Evolutionary conservation across 148 eudicot genomes (phyloP).

Genomic region (Amaranthus hypochondriacus): DNA sequence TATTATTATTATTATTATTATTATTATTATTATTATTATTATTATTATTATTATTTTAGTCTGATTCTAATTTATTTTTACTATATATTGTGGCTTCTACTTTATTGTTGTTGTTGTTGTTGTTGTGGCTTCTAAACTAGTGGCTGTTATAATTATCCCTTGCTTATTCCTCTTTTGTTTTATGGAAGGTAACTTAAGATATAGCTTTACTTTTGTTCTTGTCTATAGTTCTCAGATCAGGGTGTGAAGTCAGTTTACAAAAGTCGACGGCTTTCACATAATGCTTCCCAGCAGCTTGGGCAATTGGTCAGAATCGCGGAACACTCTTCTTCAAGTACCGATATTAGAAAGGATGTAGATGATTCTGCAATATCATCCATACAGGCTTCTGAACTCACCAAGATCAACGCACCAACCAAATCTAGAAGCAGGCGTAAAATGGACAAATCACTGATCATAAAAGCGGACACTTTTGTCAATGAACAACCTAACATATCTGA

Average conservation of each 20-base stretch:
- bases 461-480: constrained; percentile 32
- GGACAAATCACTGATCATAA: constrained; percentile 38
- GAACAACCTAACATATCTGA: constrained; percentile 35
- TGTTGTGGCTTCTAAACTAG: background rate
- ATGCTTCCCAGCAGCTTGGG: constrained; percentile 45
- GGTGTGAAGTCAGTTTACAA: constrained; percentile 44
- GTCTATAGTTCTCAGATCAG: constrained; percentile 44
- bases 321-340: constrained; percentile 63
- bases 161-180: background rate
- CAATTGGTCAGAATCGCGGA: constrained; percentile 49
- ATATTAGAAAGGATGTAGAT: constrained; percentile 61
- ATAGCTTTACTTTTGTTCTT: constrained; percentile 13
- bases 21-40: background rate
- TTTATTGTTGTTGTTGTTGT: background rate
- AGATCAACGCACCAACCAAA: constrained; percentile 46
- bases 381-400: constrained; percentile 41
- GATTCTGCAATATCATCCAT: constrained; percentile 56
- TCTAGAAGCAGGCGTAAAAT: constrained; percentile 73
- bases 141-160: background rate
- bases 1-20: background rate
- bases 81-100: background rate
- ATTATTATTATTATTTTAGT: background rate
- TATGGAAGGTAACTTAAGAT: background rate
- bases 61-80: background rate
- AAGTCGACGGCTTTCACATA: constrained; percentile 44